phyloP scores from a whole-genome alignment of 2,329 filamentous ascomycete genomes.

The Penicillium fuscoglaucum region DNA sequence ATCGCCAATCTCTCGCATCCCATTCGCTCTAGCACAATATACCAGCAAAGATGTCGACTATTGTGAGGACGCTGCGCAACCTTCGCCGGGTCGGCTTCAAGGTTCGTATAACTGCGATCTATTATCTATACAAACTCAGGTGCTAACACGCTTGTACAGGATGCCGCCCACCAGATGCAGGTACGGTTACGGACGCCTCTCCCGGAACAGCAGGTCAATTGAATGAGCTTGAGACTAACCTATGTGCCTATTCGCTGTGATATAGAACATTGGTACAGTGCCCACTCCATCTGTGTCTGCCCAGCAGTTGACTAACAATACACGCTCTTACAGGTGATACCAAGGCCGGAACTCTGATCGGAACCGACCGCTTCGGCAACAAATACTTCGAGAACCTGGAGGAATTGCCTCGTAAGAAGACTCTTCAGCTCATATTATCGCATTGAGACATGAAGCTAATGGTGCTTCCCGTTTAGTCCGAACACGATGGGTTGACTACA shows the following conservation, averaged over 20 bases:
- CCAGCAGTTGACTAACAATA: constrained; percentile 24
- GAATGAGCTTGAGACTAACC: constrained; percentile 26
- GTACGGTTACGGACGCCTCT: constrained; percentile 46
- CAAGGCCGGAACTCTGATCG: constrained; percentile 85
- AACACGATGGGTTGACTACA: constrained; percentile 97
- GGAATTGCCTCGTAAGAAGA: constrained; percentile 76
- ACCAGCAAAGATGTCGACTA: constrained; percentile 76
- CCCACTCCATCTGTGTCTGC: neutral
- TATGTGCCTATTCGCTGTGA: constrained; percentile 4
- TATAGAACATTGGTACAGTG: constrained; percentile 47
- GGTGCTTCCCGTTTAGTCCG: constrained; percentile 61
- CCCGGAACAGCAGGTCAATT: constrained; percentile 10
- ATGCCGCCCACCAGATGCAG: constrained; percentile 92
- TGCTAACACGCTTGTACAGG: constrained; percentile 58
- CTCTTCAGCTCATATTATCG: constrained; percentile 2
- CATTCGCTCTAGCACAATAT: constrained; percentile 20
- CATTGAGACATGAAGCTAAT: constrained; percentile 17
- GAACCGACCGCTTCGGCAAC: constrained; percentile 87
- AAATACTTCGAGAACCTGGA: constrained; percentile 97
- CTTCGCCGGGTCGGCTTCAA: constrained; percentile 84
- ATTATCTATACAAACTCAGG: constrained; percentile 16
- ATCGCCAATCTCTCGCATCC: constrained; percentile 20
- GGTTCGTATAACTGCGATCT: constrained; percentile 51
- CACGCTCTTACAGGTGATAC: constrained; percentile 72
- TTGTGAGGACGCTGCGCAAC: constrained; percentile 82